Evolutionary conservation across 106 monocot species (phyloP), one percentile per base, ranked within the genome.

Genomic region (Agapanthus africanus): DNA sequence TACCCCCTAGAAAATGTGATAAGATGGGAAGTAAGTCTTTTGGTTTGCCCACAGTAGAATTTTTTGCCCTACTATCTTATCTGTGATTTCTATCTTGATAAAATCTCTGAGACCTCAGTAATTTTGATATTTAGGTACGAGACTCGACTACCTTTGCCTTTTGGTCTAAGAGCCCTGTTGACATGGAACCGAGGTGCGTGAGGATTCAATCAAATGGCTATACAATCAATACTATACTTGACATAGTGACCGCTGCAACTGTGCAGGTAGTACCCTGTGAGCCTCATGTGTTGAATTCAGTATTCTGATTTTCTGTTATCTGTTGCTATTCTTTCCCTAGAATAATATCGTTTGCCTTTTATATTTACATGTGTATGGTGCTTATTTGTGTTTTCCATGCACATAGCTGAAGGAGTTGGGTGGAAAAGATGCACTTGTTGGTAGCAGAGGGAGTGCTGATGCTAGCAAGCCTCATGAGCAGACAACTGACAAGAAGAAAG

Each of bases 371-470:
- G n/a, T n/a, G n/a, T n/a, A n/a, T n/a, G n/a, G n/a, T 61, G 15
- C n/a, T n/a, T n/a, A n/a, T n/a, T n/a, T n/a, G n/a, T n/a, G n/a
- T n/a, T n/a, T n/a, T n/a, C n/a, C n/a, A n/a, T n/a, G n/a, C n/a
- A n/a, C n/a, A n/a, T n/a, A n/a, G n/a, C 79, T 90, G 40, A 94
- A 87, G 71, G 94, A 94, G 74, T 90, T 94, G 87, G 87, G 90
- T 54, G 90, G 84, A 51, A 78, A 50, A 66, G 80, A 79, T 30
- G 68, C 34, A 27, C 39, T 78, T 67, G 63, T 50, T 26, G 67
- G 78, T 82, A 69, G 74, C 57, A 81, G 28, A 74, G 69, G n/a
- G n/a, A 57, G 68, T 62, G 70, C 77, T 68, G 87, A 90, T 73
- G 65, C 70, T 65, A 63, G 71, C 41, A 90, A 87, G 66, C 60